These are phyloP conservation scores for Gracilaria caudata DNA, from an alignment of 23 red algal species.

Conservation along the genomic window DNA sequence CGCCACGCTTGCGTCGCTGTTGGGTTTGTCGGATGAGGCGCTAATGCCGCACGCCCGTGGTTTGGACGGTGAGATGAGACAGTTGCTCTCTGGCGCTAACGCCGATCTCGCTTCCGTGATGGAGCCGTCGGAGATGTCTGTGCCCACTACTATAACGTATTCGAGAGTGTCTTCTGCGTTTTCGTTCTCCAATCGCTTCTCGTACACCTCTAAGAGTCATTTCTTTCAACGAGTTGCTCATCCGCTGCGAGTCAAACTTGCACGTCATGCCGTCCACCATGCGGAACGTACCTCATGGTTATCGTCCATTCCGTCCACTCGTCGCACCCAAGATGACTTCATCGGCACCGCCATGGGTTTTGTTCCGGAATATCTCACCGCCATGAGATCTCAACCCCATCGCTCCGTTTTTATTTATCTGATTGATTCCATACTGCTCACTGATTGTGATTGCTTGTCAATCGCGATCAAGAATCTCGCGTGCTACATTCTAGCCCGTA, in stretches of 20 bases:
- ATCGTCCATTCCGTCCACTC: conserved; percentile 15
- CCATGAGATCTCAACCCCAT: conserved; percentile 20
- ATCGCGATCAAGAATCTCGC: conserved; percentile 34
- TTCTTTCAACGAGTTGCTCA: conserved; percentile 34
- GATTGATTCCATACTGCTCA: conserved; percentile 44
- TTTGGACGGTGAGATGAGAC: conserved; percentile 1
- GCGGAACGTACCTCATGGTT: conserved; percentile 26
- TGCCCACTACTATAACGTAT: conserved; percentile 23
- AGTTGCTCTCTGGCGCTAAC: neutral
- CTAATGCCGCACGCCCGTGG: neutral
- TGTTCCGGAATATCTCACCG: conserved; percentile 52
- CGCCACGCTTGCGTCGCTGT: conserved; percentile 43
- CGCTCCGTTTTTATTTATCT: conserved; percentile 54
- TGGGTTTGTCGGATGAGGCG: conserved; percentile 16
- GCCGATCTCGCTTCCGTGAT: neutral
- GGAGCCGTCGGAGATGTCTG: conserved; percentile 34
- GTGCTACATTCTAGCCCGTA: conserved; percentile 50
- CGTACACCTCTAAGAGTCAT: neutral
- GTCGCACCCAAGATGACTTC: conserved; percentile 29
- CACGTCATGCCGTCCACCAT: conserved; percentile 27
- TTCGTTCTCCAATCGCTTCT: conserved; percentile 16
- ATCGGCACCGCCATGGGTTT: conserved; percentile 54
- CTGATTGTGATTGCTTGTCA: conserved; percentile 7
- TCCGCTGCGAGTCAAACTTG: conserved; percentile 21
- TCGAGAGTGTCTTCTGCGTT: conserved; percentile 23